A percentile compares a stretch with the other conserved stretches of the same genome.
Conservation (phyloP, 768 basidiomycete species). For the Xerocomus brunneocitrinus region DNA sequence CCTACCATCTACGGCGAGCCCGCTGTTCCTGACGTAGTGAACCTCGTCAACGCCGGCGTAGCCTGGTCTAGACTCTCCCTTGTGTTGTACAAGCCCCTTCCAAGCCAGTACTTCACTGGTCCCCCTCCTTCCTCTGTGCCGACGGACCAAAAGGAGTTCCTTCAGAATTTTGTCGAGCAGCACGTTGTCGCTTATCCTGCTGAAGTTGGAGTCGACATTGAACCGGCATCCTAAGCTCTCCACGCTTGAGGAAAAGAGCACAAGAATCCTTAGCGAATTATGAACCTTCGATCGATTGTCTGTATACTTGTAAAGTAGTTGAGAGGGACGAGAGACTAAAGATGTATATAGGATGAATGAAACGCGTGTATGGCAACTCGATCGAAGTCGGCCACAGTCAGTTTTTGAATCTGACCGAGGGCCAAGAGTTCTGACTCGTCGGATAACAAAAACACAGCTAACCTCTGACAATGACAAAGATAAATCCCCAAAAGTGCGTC, state of each 20-base stretch:
- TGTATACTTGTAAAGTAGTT: background rate
- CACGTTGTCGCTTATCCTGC: background rate
- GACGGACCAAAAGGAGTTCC: background rate
- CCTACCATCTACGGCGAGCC: background rate
- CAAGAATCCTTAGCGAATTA: background rate
- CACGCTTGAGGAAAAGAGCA: too few relatives aligned
- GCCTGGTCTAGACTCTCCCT: background rate
- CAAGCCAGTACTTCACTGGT: background rate
- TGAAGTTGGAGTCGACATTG: background rate
- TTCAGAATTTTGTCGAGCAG: background rate
- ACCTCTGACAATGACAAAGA: too few relatives aligned
- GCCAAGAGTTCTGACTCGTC: too few relatives aligned
- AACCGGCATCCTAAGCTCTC: too few relatives aligned
- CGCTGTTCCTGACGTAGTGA: background rate
- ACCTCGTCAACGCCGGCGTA: background rate
- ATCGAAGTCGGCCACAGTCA: background rate
- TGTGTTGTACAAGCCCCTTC: background rate
- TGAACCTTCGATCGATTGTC: background rate
- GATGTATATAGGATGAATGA: background rate
- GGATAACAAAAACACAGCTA: too few relatives aligned
- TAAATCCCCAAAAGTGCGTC: too few relatives aligned
- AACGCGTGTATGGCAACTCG: background rate
- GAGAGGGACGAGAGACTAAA: background rate
- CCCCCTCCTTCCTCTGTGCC: background rate
- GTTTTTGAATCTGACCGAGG: too few relatives aligned